Evolutionary conservation across 1,284 basidiomycete genomes (phyloP).

Genomic region (Sphaerobolus stellatus): DNA sequence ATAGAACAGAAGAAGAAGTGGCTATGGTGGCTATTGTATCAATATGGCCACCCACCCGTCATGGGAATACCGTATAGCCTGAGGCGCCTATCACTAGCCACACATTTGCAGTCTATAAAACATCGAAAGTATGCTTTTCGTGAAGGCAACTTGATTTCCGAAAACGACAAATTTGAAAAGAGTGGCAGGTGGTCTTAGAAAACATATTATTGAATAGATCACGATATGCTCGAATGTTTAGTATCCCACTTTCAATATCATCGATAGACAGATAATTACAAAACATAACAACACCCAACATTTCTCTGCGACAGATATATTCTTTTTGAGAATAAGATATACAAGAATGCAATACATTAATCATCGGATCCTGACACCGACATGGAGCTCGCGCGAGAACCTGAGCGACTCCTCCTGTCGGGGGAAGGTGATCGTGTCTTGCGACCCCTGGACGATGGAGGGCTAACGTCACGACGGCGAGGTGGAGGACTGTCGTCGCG

Average conservation of each 20-base stretch:
- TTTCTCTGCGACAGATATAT: neutral
- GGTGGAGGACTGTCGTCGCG: too few relatives aligned
- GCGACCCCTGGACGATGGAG: neutral
- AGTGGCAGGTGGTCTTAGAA: too few relatives aligned
- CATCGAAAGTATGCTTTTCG: too few relatives aligned
- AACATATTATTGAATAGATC: too few relatives aligned
- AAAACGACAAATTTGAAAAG: too few relatives aligned
- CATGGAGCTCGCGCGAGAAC: slow-evolving; percentile 10
- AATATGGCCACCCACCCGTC: too few relatives aligned
- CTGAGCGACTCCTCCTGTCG: slow-evolving; percentile 1
- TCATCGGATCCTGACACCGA: slow-evolving; percentile 13
- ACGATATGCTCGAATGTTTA: neutral
- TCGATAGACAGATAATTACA: neutral
- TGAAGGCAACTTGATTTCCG: too few relatives aligned
- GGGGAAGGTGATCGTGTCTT: neutral
- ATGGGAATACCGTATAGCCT: too few relatives aligned
- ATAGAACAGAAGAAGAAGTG: too few relatives aligned
- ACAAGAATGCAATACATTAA: neutral
- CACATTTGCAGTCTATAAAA: too few relatives aligned
- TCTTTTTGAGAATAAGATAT: neutral
- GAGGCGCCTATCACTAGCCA: too few relatives aligned
- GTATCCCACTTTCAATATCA: neutral
- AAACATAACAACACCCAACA: neutral
- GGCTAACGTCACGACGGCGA: slow-evolving; percentile 3
- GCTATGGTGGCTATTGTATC: too few relatives aligned